A percentile compares a stretch with the other conserved stretches of the same genome.
Evolutionary conservation across 1,284 basidiomycete genomes (phyloP).

Genomic region (Butyriboletus appendiculatus): DNA sequence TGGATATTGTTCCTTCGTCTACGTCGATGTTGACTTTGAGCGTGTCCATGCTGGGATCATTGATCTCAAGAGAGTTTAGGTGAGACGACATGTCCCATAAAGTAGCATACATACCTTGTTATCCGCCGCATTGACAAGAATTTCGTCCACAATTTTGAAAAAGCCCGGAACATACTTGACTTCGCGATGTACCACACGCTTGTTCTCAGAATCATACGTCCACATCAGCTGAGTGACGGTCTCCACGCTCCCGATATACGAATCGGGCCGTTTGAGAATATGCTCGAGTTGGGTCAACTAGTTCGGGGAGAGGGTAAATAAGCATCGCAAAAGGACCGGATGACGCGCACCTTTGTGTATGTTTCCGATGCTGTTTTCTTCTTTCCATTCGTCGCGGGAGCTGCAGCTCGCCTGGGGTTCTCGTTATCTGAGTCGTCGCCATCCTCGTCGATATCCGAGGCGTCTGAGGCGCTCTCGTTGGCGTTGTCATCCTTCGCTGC

Average conservation of each 20-base stretch:
- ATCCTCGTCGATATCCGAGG: conserved; percentile 43
- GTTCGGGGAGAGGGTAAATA: conserved; percentile 1
- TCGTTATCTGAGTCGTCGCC: conserved; percentile 46
- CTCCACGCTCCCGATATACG: conserved; percentile 96
- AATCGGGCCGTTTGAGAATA: conserved; percentile 95
- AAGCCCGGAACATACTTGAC: conserved; percentile 97
- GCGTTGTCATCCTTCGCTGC: conserved; percentile 63
- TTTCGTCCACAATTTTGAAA: conserved; percentile 99
- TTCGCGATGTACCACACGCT: conserved; percentile 79
- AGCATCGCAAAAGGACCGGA: background rate
- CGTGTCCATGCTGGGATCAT: conserved; percentile 86
- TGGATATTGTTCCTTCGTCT: conserved; percentile 85
- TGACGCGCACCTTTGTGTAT: conserved; percentile 78
- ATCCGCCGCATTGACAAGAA: conserved; percentile 98
- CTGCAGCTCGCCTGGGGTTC: conserved; percentile 38
- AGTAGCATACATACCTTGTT: conserved; percentile 75
- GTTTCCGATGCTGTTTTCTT: conserved; percentile 92
- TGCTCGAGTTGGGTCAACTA: conserved; percentile 97
- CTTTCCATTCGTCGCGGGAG: conserved; percentile 43
- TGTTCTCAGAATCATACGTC: conserved; percentile 82
- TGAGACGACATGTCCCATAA: background rate
- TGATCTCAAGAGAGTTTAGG: conserved; percentile 60
- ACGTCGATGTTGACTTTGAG: conserved; percentile 88
- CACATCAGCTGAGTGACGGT: conserved; percentile 85
- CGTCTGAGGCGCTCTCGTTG: conserved; percentile 42